These are phyloP conservation scores for Mallotus japonicus DNA, from an alignment of 441 rosid genomes.

Conservation along the genomic window DNA sequence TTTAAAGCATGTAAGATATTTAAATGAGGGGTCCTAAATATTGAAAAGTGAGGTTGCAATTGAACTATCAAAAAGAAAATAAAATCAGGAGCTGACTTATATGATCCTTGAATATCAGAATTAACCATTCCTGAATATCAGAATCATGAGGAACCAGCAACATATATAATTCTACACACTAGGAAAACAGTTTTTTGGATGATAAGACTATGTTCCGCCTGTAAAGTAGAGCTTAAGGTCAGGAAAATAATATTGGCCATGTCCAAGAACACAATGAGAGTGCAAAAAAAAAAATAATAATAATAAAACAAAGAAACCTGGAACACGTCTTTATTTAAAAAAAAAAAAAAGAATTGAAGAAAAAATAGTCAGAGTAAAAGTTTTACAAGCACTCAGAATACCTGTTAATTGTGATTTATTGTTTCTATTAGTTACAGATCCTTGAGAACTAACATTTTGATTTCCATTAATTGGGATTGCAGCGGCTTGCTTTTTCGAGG, in stretches of 20 bases:
- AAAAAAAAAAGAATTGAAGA: neutral
- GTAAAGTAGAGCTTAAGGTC: neutral
- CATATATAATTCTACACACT: neutral
- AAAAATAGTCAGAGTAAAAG: neutral
- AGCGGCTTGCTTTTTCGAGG: constrained; percentile 35
- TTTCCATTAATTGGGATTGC: constrained; percentile 16
- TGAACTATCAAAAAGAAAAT: neutral
- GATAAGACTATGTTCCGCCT: neutral
- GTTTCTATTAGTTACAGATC: constrained; percentile 30
- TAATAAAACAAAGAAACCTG: neutral
- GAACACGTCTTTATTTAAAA: neutral
- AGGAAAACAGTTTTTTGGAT: neutral
- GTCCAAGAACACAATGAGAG: neutral
- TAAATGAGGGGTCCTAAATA: no score
- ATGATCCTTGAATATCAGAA: neutral
- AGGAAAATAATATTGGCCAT: neutral
- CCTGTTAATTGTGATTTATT: constrained; percentile 41
- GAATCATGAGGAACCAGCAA: neutral
- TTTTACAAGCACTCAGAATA: constrained; percentile 21
- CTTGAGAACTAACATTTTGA: constrained; percentile 31
- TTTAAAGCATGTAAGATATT: no score
- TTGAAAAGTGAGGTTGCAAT: neutral
- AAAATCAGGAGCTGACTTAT: neutral
- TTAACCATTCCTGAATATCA: neutral
- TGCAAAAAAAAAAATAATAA: neutral